Evolutionary conservation across 1,284 basidiomycete genomes (phyloP).

Genomic region (Trichosporon asahii): DNA sequence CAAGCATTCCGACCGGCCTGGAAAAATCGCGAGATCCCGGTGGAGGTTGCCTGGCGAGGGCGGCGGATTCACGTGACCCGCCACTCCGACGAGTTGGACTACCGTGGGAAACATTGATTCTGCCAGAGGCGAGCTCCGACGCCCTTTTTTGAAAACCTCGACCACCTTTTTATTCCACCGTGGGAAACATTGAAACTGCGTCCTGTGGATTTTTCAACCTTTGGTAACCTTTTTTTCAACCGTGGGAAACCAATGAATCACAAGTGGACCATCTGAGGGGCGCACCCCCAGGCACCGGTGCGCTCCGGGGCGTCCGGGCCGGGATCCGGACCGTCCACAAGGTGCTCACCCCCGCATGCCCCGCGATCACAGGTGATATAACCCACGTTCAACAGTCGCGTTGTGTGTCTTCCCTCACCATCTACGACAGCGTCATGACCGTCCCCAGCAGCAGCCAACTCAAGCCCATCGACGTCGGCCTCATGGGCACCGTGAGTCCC

Average conservation of each 20-base stretch:
- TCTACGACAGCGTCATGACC: slow-evolving; percentile 23
- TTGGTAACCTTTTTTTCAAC: too few species aligned
- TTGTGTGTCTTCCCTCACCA: background rate
- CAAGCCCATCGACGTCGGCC: slow-evolving; percentile 45
- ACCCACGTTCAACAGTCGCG: background rate
- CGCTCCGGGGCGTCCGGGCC: background rate
- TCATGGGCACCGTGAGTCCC: slow-evolving; percentile 48
- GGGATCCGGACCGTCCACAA: background rate
- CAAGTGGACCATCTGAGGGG: too few species aligned
- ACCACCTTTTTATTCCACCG: too few species aligned
- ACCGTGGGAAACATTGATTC: background rate
- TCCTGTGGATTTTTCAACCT: too few species aligned
- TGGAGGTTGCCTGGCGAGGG: background rate
- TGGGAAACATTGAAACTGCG: too few species aligned
- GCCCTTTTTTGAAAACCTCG: too few species aligned
- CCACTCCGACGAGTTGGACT: background rate
- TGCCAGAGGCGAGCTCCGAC: too few species aligned
- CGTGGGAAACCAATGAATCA: too few species aligned
- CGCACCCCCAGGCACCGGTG: background rate
- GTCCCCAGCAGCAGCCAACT: slow-evolving; percentile 13
- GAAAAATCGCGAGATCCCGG: background rate
- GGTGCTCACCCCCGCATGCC: background rate
- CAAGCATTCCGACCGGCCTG: background rate
- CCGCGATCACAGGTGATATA: slow-evolving; percentile 1
- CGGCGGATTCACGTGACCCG: background rate